Percentiles rank a stretch among this genome's conserved stretches.
phyloP scores from a whole-genome alignment of 2,329 filamentous ascomycete species.

The Fusarium longipes region DNA sequence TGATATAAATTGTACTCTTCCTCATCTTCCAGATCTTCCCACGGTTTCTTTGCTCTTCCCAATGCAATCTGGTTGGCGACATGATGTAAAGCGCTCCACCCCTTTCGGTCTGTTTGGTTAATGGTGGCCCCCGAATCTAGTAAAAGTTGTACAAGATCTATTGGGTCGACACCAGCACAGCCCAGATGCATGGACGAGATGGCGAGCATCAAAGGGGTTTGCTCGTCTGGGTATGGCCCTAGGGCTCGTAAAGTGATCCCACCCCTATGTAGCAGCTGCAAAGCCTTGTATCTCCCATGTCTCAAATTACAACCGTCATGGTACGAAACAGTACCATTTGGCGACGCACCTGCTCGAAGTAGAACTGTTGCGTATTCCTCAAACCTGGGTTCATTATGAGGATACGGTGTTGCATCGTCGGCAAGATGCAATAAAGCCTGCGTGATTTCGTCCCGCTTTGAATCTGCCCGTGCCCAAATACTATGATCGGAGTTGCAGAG shows the following conservation, averaged over 20 bases:
- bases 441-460: neutral
- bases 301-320: neutral
- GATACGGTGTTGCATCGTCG: neutral
- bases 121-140: conserved; percentile 6
- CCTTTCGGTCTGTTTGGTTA: conserved; percentile 7
- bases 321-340: neutral
- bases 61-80: conserved; percentile 15
- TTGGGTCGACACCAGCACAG: neutral
- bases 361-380: neutral
- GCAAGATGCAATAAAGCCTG: neutral
- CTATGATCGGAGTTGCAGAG: neutral
- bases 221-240: neutral
- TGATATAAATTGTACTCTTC: conserved; percentile 13
- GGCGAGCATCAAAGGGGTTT: conserved; percentile 7
- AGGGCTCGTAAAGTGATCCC: neutral
- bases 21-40: neutral
- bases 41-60: conserved; percentile 3
- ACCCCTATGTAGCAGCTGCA: conserved; percentile 2
- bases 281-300: neutral
- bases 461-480: neutral
- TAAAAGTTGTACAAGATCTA: neutral
- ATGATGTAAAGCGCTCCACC: conserved; percentile 20
- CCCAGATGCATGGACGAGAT: neutral
- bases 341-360: neutral
- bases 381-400: neutral